Conservation (phyloP, 2,329 filamentous ascomycete species). For the Boeremia lycopersici region DNA sequence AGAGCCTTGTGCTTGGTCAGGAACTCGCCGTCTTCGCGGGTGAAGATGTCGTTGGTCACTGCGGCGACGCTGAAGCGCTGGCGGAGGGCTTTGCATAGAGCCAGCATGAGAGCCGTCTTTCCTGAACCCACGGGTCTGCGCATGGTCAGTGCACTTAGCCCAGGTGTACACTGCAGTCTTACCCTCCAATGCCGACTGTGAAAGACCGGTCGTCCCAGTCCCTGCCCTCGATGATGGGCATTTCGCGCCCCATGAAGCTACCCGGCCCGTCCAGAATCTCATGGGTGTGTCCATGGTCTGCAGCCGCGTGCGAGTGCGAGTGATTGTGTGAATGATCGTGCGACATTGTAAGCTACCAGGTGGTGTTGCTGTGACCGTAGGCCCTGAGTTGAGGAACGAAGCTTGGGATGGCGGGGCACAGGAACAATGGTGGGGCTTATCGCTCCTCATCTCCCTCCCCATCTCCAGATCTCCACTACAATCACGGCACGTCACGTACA, state of each 20-base stretch:
- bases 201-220: constrained; percentile 90
- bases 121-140: constrained; percentile 89
- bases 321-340: constrained; percentile 44
- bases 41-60: constrained; percentile 99
- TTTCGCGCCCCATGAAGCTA: constrained; percentile 85
- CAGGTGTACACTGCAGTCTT: constrained; percentile 23
- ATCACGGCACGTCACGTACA: background rate
- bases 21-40: constrained; percentile 96
- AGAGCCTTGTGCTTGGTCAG: constrained; percentile 86
- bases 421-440: constrained; percentile 24
- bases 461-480: background rate
- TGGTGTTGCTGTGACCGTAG: background rate
- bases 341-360: constrained; percentile 29
- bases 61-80: constrained; percentile 84
- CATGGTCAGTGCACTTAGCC: constrained; percentile 2
- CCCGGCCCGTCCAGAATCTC: constrained; percentile 95
- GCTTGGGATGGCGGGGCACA: constrained; percentile 30
- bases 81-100: constrained; percentile 84
- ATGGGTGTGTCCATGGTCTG: constrained; percentile 90
- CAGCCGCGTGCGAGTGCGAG: constrained; percentile 59
- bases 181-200: constrained; percentile 98
- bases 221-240: constrained; percentile 88
- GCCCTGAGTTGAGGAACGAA: constrained; percentile 14
- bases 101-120: constrained; percentile 96
- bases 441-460: too few species aligned